Percentiles rank a stretch among this genome's conserved stretches.
Evolutionary conservation across 2,329 filamentous ascomycete species (phyloP).

Genomic region (Acrocalymma vagum): DNA sequence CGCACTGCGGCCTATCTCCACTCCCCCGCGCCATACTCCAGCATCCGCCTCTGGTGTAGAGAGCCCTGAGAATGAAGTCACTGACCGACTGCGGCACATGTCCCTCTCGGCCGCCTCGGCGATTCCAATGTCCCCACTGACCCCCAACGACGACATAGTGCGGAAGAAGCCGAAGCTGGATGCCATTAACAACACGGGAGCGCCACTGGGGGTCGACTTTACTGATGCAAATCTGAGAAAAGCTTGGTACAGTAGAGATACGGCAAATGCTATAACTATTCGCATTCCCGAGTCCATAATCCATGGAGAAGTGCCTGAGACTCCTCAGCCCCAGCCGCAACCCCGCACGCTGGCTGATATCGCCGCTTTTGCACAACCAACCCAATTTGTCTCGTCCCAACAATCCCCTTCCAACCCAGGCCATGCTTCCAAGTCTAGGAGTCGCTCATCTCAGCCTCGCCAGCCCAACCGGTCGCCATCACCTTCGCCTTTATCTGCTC

Average conservation of each 20-base stretch:
- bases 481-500: constrained; percentile 40
- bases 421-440: constrained; percentile 8
- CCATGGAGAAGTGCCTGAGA: constrained; percentile 40
- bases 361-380: constrained; percentile 39
- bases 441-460: constrained; percentile 23
- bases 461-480: constrained; percentile 37
- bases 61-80: constrained; percentile 46
- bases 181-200: constrained; percentile 26
- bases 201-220: constrained; percentile 20
- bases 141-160: constrained; percentile 41
- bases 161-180: constrained; percentile 48
- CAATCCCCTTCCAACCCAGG: constrained; percentile 6
- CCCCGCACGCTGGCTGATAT: constrained; percentile 43
- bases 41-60: constrained; percentile 31
- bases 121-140: constrained; percentile 44
- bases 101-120: constrained; percentile 31
- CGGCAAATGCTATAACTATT: constrained; percentile 8
- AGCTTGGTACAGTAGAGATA: constrained; percentile 11
- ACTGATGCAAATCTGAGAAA: constrained; percentile 4
- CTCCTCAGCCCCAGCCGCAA: constrained; percentile 40
- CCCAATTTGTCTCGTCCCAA: constrained; percentile 25
- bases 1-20: constrained; percentile 33
- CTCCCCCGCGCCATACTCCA: constrained; percentile 32
- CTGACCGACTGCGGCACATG: constrained; percentile 46
- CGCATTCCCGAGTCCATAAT: constrained; percentile 5